Evolutionary conservation across 1,284 basidiomycete species (phyloP).

Genomic region (Ustilago crameri): DNA sequence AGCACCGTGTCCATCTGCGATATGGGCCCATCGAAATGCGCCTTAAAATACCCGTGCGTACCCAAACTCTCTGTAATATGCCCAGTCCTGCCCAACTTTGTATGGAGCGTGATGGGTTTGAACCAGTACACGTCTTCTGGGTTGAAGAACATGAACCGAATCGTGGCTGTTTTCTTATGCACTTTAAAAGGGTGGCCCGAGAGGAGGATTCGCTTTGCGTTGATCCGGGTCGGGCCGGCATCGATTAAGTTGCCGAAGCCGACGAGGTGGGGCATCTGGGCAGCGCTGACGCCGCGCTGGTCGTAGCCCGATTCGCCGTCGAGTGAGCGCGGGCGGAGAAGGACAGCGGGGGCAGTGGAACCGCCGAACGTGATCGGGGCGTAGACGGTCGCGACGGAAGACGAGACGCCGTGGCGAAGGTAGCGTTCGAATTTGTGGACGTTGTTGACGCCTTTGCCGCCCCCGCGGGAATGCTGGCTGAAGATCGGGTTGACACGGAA

Average conservation of each 20-base stretch:
- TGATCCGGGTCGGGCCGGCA: slow-evolving; percentile 83
- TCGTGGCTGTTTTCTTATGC: slow-evolving; percentile 95
- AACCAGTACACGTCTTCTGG: slow-evolving; percentile 92
- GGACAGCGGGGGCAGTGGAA: slow-evolving; percentile 58
- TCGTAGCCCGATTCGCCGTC: slow-evolving; percentile 62
- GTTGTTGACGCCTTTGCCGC: slow-evolving; percentile 90
- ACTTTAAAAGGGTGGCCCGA: slow-evolving; percentile 97
- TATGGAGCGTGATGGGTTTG: slow-evolving; percentile 90
- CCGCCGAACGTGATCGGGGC: slow-evolving; percentile 89
- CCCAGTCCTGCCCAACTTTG: slow-evolving; percentile 90
- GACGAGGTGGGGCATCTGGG: slow-evolving; percentile 76
- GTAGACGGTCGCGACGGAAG: slow-evolving; percentile 79
- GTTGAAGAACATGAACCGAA: slow-evolving; percentile 99
- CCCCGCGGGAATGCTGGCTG: slow-evolving; percentile 82
- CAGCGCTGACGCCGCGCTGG: slow-evolving; percentile 58
- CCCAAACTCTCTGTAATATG: slow-evolving; percentile 92
- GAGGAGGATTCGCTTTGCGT: slow-evolving; percentile 90
- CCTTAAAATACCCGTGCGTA: slow-evolving; percentile 96
- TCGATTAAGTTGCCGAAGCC: slow-evolving; percentile 89
- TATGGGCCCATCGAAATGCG: slow-evolving; percentile 92
- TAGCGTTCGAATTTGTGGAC: slow-evolving; percentile 98
- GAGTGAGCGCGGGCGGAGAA: slow-evolving; percentile 46
- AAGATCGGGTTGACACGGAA: slow-evolving; percentile 86
- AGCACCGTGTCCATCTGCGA: slow-evolving; percentile 81
- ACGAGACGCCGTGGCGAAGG: slow-evolving; percentile 78